Conservation (phyloP, 2,329 filamentous ascomycete species). For the Triangularia verruculosa region DNA sequence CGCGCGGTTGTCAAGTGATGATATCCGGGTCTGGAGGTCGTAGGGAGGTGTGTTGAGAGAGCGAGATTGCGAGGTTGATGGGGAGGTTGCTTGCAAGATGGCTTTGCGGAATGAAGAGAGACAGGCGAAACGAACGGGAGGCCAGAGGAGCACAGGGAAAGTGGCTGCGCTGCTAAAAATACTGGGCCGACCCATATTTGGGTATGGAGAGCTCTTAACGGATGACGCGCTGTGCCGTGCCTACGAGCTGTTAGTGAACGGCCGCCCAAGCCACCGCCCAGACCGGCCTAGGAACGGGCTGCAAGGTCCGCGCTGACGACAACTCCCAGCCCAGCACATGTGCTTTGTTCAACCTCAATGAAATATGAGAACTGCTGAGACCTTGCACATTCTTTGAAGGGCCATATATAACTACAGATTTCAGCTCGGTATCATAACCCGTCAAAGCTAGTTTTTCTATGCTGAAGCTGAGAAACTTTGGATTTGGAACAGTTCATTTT, state of each 20-base stretch:
- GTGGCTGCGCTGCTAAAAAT: slow-evolving; percentile 20
- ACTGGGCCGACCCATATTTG: slow-evolving; percentile 2
- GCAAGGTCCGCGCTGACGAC: background rate
- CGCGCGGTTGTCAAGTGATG: slow-evolving; percentile 12
- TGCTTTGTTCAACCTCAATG: background rate
- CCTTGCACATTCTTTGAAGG: background rate
- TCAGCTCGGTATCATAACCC: too few relatives aligned
- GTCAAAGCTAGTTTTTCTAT: too few relatives aligned
- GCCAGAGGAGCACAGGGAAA: slow-evolving; percentile 17
- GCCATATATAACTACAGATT: background rate
- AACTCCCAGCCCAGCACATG: background rate
- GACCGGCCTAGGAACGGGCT: background rate
- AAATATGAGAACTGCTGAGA: background rate
- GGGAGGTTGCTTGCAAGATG: slow-evolving; percentile 26
- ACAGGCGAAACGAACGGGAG: slow-evolving; percentile 25
- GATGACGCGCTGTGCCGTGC: background rate
- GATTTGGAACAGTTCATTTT: too few relatives aligned
- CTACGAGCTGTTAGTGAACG: background rate
- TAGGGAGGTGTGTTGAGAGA: slow-evolving; percentile 20
- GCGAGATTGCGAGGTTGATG: slow-evolving; percentile 19
- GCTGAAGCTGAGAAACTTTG: too few relatives aligned
- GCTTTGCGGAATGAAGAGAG: slow-evolving; percentile 26
- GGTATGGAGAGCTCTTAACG: background rate
- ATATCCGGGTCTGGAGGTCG: slow-evolving; percentile 9
- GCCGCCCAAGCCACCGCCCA: background rate